phyloP scores from a whole-genome alignment of 202 grass and related monocot species.

The Zizania palustris region DNA sequence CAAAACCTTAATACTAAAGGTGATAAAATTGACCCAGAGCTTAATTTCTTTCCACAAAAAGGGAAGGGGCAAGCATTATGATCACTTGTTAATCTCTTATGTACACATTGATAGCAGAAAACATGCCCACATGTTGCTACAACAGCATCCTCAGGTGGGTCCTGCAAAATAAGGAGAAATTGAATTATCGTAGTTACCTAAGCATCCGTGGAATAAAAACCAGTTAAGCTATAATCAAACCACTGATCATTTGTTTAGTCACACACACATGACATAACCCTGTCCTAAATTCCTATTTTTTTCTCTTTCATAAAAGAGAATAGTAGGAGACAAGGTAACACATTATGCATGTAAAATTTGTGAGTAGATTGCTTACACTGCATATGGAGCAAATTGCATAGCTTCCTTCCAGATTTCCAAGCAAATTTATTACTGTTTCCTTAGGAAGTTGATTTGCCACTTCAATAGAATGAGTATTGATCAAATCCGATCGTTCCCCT shows the following conservation, averaged over 20 bases:
- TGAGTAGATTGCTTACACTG: constrained; percentile 58
- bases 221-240: constrained; percentile 25
- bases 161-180: constrained; percentile 45
- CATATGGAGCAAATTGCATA: constrained; percentile 71
- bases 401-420: constrained; percentile 58
- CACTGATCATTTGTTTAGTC: background rate
- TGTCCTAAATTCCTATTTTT: background rate
- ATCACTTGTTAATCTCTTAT: constrained; percentile 51
- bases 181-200: constrained; percentile 1
- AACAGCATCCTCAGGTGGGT: constrained; percentile 69
- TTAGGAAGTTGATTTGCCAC: constrained; percentile 78
- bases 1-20: constrained; percentile 51
- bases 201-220: constrained; percentile 10
- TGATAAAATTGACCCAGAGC: constrained; percentile 53
- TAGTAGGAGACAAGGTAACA: constrained; percentile 9
- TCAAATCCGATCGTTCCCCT: constrained; percentile 59
- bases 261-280: background rate
- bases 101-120: constrained; percentile 73
- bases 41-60: constrained; percentile 51
- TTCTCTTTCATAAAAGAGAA: constrained; percentile 15
- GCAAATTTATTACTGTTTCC: constrained; percentile 62
- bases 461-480: constrained; percentile 55
- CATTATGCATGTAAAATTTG: constrained; percentile 8
- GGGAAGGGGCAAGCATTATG: constrained; percentile 51
- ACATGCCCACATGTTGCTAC: constrained; percentile 68